Conservation (phyloP, 805 yeast genomes). For the Suhomyces kilbournensis region DNA sequence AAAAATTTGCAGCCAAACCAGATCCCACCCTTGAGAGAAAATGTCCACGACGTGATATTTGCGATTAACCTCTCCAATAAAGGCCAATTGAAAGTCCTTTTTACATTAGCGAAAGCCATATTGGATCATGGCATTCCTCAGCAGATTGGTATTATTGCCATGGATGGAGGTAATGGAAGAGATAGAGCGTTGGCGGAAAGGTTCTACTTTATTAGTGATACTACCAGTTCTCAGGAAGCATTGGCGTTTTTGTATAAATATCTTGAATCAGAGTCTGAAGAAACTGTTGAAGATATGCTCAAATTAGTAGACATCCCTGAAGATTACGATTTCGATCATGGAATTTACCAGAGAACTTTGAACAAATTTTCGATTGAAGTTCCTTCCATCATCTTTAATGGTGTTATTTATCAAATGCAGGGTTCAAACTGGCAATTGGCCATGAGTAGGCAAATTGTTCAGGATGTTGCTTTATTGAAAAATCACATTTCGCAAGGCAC, state of each 20-base stretch:
- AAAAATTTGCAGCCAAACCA: conserved; percentile 45
- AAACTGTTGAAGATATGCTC: conserved; percentile 23
- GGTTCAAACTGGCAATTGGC: conserved; percentile 53
- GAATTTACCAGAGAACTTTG: conserved; percentile 20
- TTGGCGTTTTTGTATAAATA: conserved; percentile 40
- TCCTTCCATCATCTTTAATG: conserved; percentile 67
- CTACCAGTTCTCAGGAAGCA: conserved; percentile 31
- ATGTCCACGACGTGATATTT: conserved; percentile 72
- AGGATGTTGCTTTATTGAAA: conserved; percentile 47
- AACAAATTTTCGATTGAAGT: conserved; percentile 33
- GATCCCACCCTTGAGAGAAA: conserved; percentile 67
- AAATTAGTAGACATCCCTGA: conserved; percentile 15
- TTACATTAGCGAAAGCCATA: conserved; percentile 48
- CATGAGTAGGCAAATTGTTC: conserved; percentile 49
- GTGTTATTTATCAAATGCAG: conserved; percentile 56
- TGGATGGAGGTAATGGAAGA: conserved; percentile 29
- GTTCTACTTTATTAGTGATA: conserved; percentile 33
- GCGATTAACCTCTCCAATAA: conserved; percentile 58
- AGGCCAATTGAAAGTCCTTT: conserved; percentile 48
- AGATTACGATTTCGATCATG: conserved; percentile 15
- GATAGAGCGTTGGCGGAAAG: conserved; percentile 29
- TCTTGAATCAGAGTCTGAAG: conserved; percentile 23
- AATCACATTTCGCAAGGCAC: conserved; percentile 21
- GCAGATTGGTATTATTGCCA: conserved; percentile 80
- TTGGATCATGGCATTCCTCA: conserved; percentile 65